Conservation (phyloP, 345 rosid genomes). For the Acer yangbiense region DNA sequence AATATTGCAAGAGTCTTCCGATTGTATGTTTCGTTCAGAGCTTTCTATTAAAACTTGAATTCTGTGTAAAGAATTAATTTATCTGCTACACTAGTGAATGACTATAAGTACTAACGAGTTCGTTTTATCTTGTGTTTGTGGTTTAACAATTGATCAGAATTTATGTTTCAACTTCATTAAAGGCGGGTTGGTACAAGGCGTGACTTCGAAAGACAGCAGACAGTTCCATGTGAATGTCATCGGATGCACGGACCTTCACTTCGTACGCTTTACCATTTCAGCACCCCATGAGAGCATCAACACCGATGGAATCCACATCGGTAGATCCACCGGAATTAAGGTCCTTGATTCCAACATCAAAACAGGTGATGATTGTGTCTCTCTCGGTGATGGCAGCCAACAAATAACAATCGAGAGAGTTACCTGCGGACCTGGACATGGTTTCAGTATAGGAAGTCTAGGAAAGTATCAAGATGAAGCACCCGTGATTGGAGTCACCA, state of each 20-base stretch:
- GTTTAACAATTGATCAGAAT: slow-evolving; percentile 30
- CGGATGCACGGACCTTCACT: slow-evolving; percentile 44
- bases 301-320: slow-evolving; percentile 73
- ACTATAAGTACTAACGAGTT: not conserved
- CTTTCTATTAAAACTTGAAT: too few relatives aligned
- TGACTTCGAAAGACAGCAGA: slow-evolving; percentile 46
- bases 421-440: slow-evolving; percentile 16
- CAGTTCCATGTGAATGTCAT: slow-evolving; percentile 53
- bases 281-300: slow-evolving; percentile 51
- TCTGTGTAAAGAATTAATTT: too few relatives aligned
- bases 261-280: slow-evolving; percentile 28
- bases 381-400: slow-evolving; percentile 7
- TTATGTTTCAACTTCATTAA: slow-evolving; percentile 40
- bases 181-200: slow-evolving; percentile 25
- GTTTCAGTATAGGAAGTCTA: slow-evolving; percentile 8
- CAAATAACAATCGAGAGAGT: not conserved
- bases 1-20: slow-evolving; percentile 38
- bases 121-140: not conserved
- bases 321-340: slow-evolving; percentile 34
- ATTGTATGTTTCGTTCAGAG: slow-evolving; percentile 32
- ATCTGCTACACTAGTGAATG: too few relatives aligned
- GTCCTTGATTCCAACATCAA: slow-evolving; percentile 33
- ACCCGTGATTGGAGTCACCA: not conserved
- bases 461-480: not conserved
- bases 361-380: slow-evolving; percentile 21